Evolutionary conservation across 2,329 filamentous ascomycete genomes (phyloP).

Genomic region (Chaetomium sp.): DNA sequence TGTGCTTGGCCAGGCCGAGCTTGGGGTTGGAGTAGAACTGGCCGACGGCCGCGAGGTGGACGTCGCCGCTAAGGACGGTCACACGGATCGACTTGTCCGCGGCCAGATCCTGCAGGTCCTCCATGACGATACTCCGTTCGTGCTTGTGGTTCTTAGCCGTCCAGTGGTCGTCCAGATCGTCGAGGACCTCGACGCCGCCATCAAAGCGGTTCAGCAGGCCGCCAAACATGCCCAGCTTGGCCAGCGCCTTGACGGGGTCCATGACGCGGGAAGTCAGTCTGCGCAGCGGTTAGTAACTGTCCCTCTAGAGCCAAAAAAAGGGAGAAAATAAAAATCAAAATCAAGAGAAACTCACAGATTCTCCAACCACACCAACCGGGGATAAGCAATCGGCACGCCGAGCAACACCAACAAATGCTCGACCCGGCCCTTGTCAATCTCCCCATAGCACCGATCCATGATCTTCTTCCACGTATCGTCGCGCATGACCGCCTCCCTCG

Average conservation of each 20-base stretch:
- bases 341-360: slow-evolving; percentile 50
- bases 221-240: slow-evolving; percentile 73
- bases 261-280: slow-evolving; percentile 77
- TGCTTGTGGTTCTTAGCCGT: slow-evolving; percentile 90
- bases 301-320: neutral
- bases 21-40: slow-evolving; percentile 94
- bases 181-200: slow-evolving; percentile 82
- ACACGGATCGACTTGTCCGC: slow-evolving; percentile 87
- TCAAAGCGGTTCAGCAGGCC: slow-evolving; percentile 83
- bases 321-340: neutral
- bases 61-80: slow-evolving; percentile 82
- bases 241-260: slow-evolving; percentile 83
- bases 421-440: slow-evolving; percentile 76
- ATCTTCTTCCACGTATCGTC: slow-evolving; percentile 79
- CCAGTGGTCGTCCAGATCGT: slow-evolving; percentile 95
- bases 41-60: slow-evolving; percentile 85
- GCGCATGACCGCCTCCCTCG: slow-evolving; percentile 70
- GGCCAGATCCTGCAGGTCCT: slow-evolving; percentile 87
- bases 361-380: slow-evolving; percentile 66
- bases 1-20: slow-evolving; percentile 71
- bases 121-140: slow-evolving; percentile 79
- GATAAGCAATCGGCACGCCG: slow-evolving; percentile 78
- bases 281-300: slow-evolving; percentile 14
- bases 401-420: slow-evolving; percentile 86
- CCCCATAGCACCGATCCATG: slow-evolving; percentile 76